Evolutionary conservation across 208 protist species (phyloP), one percentile per base, ranked within the genome.

Genomic region (Phytomonas serpens): DNA sequence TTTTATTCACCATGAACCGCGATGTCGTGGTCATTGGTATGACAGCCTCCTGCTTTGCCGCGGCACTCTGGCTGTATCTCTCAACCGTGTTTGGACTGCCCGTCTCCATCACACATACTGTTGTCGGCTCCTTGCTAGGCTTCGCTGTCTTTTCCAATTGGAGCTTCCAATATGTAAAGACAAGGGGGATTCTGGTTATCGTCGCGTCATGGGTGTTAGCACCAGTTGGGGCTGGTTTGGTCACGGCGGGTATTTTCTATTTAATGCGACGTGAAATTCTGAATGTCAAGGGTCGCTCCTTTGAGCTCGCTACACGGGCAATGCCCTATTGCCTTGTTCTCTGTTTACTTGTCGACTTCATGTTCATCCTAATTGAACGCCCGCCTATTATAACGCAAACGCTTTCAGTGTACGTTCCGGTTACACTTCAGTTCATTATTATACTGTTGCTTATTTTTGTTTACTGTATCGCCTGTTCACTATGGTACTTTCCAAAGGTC

Each of bases 91-190:
- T 92, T 77, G 86, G 90, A 11, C 77, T 93, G 23, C 90, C 84
- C 3, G 86, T 95, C 32, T 91, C 82, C 27, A 95, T 93, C 73
- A 92, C 88, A 9, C 90, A 93, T 76, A 93, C 87, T 30, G 90
- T 93, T 42, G 80, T 90, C 16, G 87, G 90, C 36, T 88, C 88
- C 23, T 83, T 95, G 62, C 52, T 95, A 16, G 84, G 87, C 32
- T 94, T 89, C 62, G 89, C 85, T 31, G 32, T 93, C 51, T 51
- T 79, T 74, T 6, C 62, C 27, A 38, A 66, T 19, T 75, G 78
- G 14, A 81, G 81, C 29, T 88, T 91, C 67, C 42, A 66, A 32
- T 85, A 82, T 61, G 79, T 94, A 19, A 77, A 86, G 68, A 34
- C 77, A 34, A 76, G 71, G 42, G 85, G 87, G 2, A 31, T 93